Base-by-base conservation (phyloP, 495 filamentous ascomycete genomes). In the Penicillium atrosanguineum region DNA sequence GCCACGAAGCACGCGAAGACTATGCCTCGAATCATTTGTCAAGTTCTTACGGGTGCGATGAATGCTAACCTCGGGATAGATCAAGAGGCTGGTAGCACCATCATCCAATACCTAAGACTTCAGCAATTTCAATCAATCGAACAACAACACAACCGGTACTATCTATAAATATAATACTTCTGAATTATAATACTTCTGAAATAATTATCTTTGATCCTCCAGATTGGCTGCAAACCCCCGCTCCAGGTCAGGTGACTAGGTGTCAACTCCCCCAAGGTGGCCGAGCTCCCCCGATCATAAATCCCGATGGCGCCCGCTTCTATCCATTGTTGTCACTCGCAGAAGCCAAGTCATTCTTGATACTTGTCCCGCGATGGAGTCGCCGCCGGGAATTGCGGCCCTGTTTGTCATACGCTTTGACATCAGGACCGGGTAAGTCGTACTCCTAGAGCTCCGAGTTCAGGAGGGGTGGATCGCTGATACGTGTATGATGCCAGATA, bases 321-420 rank as follows among this genome's bases (percentile, higher is more conserved):
- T 26, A 15, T 59, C 51, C 49, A 76, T 76, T 68, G 60, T 61
- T 42, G 62, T 69, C 47, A 57, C 65, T 44, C 44, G 61, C 64
- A 63, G 57, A 43, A 69, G 66, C 48, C 61, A 66, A 48, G 64
- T 61, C 38, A 64, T 75, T 46, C 70, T 73, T 48, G 52, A 71
- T 47, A 64, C 70, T 52, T 69, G 67, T 53, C 59, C 64, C 46
- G 39, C 65, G 50, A 65, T 70, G 50, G 74, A 78, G 46, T 70
- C 70, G 57, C 74, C 73, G 16, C 90, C 90, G 48, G 84, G 86
- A 50, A 85, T 95, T 61, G 85, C 82, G 25, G 90, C 89, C n/a
- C 73, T 92, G 41, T 95, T 95, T 73, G 77, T 92, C 46, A 90
- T 93, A 63, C 80, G 84, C 64, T 95, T 95, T 75, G 90, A 95